Evolutionary conservation across 2,329 filamentous ascomycete genomes (phyloP), one percentile per base, ranked within the genome.

Genomic region (Fusarium sp.): DNA sequence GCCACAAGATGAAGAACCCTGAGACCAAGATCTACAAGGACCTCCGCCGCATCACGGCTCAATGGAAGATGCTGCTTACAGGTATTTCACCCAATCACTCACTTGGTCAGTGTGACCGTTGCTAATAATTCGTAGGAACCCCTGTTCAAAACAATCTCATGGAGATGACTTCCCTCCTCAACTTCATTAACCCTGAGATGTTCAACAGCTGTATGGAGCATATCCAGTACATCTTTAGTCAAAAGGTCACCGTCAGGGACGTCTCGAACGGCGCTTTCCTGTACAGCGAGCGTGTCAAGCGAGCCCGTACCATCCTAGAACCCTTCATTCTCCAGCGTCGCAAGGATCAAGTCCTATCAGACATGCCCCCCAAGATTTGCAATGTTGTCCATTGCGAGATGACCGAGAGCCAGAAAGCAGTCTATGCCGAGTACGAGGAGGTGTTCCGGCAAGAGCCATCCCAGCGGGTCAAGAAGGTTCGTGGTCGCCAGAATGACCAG

Each of bases 301-400:
- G 94, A 46, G 96, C 96, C 2, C 90, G 94, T 59, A 93, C 91
- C 0, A 99, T 99, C 83, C 88, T 99, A 75, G 93, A 94, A 23
- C 96, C 96, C 0, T 99, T 99, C 77, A 96, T 99, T 58, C 83
- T 99, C 3, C 93, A 97, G 68, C 88, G 96, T 7, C 95, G 96
- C 81, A 99, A 99, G 82, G 89, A 92, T 53, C 93, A 98, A 75
- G 94, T 97, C 8, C 85, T 98, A n/a, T 83, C 83, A 50, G 91
- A 96, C 75, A 85, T 99, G 69, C 94, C 96, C 0, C 83, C 85
- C 56, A 98, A 98, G 82, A 89, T 87, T 10, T 89, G 89, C 64
- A 88, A 89, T 4, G 90, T 97, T 1, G 89, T 94, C 66, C 91
- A 91, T 75, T 97, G 95, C 78, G 88, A 91, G 5, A 88, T 98